These are phyloP conservation scores for Combretum micranthum DNA, from an alignment of 345 rosid genomes.

Conservation along the genomic window DNA sequence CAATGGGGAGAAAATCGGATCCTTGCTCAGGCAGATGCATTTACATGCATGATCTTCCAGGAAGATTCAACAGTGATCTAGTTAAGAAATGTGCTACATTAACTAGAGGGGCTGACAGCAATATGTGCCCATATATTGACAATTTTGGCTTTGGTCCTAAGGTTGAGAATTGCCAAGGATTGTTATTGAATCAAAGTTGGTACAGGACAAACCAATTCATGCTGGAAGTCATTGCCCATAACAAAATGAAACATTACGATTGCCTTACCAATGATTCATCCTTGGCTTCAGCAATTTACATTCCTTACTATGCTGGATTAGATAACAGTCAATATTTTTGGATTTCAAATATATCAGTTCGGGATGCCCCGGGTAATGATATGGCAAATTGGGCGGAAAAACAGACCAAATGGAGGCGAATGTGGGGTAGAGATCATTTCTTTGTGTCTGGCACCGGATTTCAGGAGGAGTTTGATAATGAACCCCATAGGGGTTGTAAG, in stretches of 20 bases:
- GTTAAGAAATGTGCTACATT: constrained; percentile 35
- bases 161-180: constrained; percentile 27
- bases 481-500: constrained; percentile 61
- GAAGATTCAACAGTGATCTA: constrained; percentile 42
- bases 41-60: constrained; percentile 51
- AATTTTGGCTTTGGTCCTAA: constrained; percentile 52
- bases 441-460: constrained; percentile 66
- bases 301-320: constrained; percentile 66
- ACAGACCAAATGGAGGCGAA: constrained; percentile 41
- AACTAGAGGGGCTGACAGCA: constrained; percentile 41
- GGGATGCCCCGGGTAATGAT: constrained; percentile 44
- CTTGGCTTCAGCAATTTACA: constrained; percentile 46
- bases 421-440: constrained; percentile 73
- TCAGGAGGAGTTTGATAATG: constrained; percentile 51
- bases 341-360: constrained; percentile 33
- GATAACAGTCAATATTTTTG: constrained; percentile 51
- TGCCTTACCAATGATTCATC: constrained; percentile 56
- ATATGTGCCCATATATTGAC: constrained; percentile 51
- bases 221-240: constrained; percentile 59
- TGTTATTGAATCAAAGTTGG: constrained; percentile 42
- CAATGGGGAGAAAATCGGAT: constrained; percentile 12
- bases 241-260: constrained; percentile 44
- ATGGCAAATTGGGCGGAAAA: constrained; percentile 36
- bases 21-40: constrained; percentile 54
- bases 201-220: constrained; percentile 55